A percentile compares a stretch with the other conserved stretches of the same genome.
phyloP scores from a whole-genome alignment of 495 filamentous ascomycete species.

The Penicillium alfredii region DNA sequence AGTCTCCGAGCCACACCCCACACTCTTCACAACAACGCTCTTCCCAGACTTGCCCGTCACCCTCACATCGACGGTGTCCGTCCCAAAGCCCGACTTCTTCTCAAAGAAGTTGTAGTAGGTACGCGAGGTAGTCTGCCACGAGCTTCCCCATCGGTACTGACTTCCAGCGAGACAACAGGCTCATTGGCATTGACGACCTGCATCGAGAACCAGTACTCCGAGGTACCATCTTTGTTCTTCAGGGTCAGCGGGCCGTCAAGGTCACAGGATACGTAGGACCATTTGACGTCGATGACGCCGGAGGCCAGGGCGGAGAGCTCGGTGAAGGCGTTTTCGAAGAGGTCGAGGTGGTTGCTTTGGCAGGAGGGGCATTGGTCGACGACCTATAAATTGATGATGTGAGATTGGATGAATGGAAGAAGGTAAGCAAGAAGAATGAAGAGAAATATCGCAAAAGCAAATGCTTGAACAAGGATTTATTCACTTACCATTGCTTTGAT shows the following conservation, averaged over 20 bases:
- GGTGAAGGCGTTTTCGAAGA: conserved; percentile 52
- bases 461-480: not conserved
- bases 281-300: conserved; percentile 52
- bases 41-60: conserved; percentile 47
- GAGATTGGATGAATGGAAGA: not conserved
- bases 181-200: conserved; percentile 55
- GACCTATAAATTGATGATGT: conserved; percentile 30
- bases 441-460: not conserved
- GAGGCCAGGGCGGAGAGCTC: conserved; percentile 36
- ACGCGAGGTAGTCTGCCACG: conserved; percentile 46
- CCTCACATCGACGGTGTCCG: conserved; percentile 45
- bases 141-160: conserved; percentile 52
- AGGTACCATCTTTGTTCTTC: conserved; percentile 52
- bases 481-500: conserved; percentile 55
- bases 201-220: conserved; percentile 51
- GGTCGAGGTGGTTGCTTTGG: conserved; percentile 50
- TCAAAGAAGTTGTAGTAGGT: conserved; percentile 57
- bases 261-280: conserved; percentile 45
- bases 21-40: conserved; percentile 27
- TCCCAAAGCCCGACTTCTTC: conserved; percentile 47
- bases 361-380: conserved; percentile 58
- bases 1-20: conserved; percentile 15
- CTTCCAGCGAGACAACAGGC: conserved; percentile 46
- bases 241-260: conserved; percentile 46
- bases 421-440: not conserved